Evolutionary conservation across 495 filamentous ascomycete species (phyloP), one percentile per base, ranked within the genome.

Genomic region (Penicillium ochrochloron): DNA sequence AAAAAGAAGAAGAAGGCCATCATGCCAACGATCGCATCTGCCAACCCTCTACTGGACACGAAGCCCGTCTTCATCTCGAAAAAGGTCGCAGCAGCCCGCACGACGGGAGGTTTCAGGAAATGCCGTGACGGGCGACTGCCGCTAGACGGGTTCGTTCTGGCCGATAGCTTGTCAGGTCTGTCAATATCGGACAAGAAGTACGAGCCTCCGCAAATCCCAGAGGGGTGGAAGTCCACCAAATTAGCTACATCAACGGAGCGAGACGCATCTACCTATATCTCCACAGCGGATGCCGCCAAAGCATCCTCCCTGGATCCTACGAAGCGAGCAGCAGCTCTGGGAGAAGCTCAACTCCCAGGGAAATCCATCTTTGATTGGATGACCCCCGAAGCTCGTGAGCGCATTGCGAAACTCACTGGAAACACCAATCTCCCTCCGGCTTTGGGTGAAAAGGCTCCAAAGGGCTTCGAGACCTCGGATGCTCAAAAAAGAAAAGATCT

Each of bases 351-450:
- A 46, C 80, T 99, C 1, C 94, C 93, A 5, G 90, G 92, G 11
- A 97, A 97, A 75, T 98, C 95, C 1, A 89, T 99, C 37, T 99
- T 98, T 73, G 93, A 97, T 74, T 98, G 90, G 79, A 86, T 99
- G 76, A 90, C 92, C 0, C 84, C 93, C 1, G 86, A 90, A 42
- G 88, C 92, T 9, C 88, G 95, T 66, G 89, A 92, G 51, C 86
- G 87, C 25, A 84, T 99, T 63, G 92, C 83, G 17, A 82, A 88
- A 53, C 87, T 87, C 4, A 92, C 92, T 10, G 93, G 93, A 1
- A 92, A 88, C 53, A 71, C 76, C 15, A 86, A 94, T 68, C 83
- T 99, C 12, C 95, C 95, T 1, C 86, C 86, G 9, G 95, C 88
- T 5, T 77, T 88, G 15, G 84, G 90, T 56, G 94, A 97, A 75